A percentile compares a stretch with the other conserved stretches of the same genome.
phyloP scores from a whole-genome alignment of 2,329 filamentous ascomycete genomes.

The Falciphora oryzae region DNA sequence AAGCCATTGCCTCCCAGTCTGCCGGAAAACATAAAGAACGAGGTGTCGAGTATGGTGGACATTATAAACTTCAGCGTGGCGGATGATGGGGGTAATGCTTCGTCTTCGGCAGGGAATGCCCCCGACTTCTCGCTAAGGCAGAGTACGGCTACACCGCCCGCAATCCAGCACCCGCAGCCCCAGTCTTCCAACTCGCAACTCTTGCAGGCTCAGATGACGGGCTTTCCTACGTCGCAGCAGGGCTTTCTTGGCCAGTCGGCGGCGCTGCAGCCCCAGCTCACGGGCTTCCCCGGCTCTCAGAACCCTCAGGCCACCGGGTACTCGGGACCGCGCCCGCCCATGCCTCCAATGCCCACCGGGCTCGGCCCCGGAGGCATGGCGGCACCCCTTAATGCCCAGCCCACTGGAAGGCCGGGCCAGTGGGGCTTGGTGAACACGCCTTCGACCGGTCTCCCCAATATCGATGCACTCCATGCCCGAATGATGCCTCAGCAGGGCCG shows the following conservation, averaged over 20 bases:
- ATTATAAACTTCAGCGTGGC: conserved; percentile 93
- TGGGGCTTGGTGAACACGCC: conserved; percentile 99
- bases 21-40: conserved; percentile 85
- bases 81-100: conserved; percentile 53
- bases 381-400: conserved; percentile 77
- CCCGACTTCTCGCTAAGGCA: conserved; percentile 59
- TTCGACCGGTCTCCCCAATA: conserved; percentile 82
- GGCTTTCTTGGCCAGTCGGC: conserved; percentile 53
- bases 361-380: conserved; percentile 61
- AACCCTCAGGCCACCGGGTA: conserved; percentile 76
- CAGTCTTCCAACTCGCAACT: conserved; percentile 67
- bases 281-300: conserved; percentile 60
- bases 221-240: conserved; percentile 53
- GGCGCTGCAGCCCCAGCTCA: conserved; percentile 61
- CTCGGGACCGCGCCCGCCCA: conserved; percentile 71
- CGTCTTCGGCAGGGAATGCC: conserved; percentile 45
- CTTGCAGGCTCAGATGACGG: conserved; percentile 62
- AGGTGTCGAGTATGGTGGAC: conserved; percentile 99
- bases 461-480: conserved; percentile 83
- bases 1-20: conserved; percentile 70
- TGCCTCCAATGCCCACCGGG: conserved; percentile 71
- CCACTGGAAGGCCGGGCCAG: conserved; percentile 86
- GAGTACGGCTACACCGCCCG: conserved; percentile 42
- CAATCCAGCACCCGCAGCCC: conserved; percentile 64
- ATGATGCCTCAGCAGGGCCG: conserved; percentile 98